Evolutionary conservation across 2,329 filamentous ascomycete genomes (phyloP), one percentile per base, ranked within the genome.

Genomic region (Teratosphaeria zuluensis): DNA sequence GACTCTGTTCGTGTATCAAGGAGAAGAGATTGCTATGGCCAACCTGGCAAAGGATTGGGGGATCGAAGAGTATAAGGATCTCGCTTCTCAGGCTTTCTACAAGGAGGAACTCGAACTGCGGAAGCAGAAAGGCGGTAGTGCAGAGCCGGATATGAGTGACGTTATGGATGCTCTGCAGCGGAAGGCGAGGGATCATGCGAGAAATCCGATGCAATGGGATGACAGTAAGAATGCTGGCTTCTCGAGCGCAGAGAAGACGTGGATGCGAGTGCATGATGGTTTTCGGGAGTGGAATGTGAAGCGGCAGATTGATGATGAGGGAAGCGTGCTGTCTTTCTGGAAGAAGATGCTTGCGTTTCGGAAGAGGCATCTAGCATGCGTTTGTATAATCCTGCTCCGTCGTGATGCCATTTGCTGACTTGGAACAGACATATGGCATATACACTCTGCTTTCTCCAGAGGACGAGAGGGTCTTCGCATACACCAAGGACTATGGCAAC

Each of bases 131-230:
- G 19, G 48, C 19, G n/a, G 9, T 19, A 30, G 19, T 9, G 48
- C 48, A 9, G 48, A n/a, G 8, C 19, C 19, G 5, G 48, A 52
- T 11, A 52, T 52, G 48, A 30, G 9, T 3, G 48, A 52, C 2
- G 28, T 21, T 21, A 30, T 30, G 48, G 11, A 21, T 9, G 76
- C 81, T 46, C 74, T 88, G 56, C 80, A 84, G 62, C 76, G 80
- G 60, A 79, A 87, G 33, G 84, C 80, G 5, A 70, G 87, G 24
- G 88, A 91, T 71, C 88, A 91, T 70, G 84, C 83, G 6, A 79
- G 88, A 52, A 84, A 85, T 0, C 87, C 87, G 0, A 85, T 91
- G 72, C 86, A 89, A 67, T 90, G 88, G 87, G 78, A 83, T n/a
- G 75, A 73, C 1, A 67, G 74, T 0, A 80, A 89, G 5, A 78